Evolutionary conservation across 177 flowering plant species (phyloP), one percentile per base, ranked within the genome.

Genomic region (Telopea speciosissima): DNA sequence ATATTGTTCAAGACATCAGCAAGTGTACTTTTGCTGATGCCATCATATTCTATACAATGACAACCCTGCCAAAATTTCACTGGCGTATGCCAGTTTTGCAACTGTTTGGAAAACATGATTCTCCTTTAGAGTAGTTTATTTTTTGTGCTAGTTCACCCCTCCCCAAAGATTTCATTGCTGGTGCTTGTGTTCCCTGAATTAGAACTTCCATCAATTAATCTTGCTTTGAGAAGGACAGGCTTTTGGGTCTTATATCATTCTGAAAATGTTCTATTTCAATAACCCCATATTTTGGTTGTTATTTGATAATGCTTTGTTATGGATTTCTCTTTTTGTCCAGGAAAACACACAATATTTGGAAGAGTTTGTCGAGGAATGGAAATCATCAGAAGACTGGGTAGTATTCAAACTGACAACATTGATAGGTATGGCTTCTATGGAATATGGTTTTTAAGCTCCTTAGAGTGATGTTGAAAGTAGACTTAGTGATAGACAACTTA

Each of bases 261-360:
- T 13, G 21, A 3, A 63, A 63, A 26, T 3, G 31, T 28, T 26
- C 19, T 12, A 26, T 63, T 26, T 1, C 14, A 12, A 44, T 44
- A 1, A 44, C 49, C 8, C 54, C 54, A 24, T 24, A 22, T 19
- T 24, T 10, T 11, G 16, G 8, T 10, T 70, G 49, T 31, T 16
- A 40, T 61, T 24, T 13, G 45, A 21, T 14, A 25, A 25, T 14
- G 21, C 16, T 12, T 54, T 24, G 31, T 17, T 52, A 11, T 12
- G 19, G 62, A 10, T 68, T 23, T 73, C 54, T 63, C 25, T 62
- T 69, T 36, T 40, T 68, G 5, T 77, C 56, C 87, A 95, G 98
- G 99, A 70, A 95, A 95, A 65, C 99, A 95, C 80, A 93, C 99
- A 67, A 95, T 95, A 72, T 93, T 95, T 82, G 99, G 99, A 73